These are phyloP conservation scores for Akanthomyces lecanii DNA, from an alignment of 2,329 filamentous ascomycete species.

Conservation along the genomic window DNA sequence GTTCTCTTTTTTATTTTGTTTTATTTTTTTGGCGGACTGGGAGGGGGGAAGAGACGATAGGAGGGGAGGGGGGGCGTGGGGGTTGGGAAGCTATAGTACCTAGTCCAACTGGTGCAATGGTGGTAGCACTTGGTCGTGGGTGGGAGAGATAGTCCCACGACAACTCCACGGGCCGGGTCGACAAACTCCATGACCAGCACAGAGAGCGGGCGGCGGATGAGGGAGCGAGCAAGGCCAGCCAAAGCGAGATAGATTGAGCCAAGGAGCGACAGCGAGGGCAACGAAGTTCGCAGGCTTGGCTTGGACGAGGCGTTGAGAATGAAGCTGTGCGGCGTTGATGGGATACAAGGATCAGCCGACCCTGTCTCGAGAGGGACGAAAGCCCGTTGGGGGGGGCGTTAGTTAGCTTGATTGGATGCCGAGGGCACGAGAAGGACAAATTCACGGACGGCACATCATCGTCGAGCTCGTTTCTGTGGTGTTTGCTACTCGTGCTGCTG, in stretches of 20 bases:
- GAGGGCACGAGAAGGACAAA: background rate
- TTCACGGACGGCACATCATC: background rate
- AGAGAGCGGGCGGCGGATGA: background rate
- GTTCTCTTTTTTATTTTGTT: background rate
- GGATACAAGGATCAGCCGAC: slow-evolving; percentile 13
- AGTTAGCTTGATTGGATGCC: background rate
- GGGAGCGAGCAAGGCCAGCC: background rate
- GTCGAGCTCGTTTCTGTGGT: slow-evolving; percentile 1
- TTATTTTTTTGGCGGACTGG: background rate
- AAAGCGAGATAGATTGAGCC: slow-evolving; percentile 3
- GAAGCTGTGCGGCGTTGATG: slow-evolving; percentile 8
- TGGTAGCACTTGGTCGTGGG: background rate
- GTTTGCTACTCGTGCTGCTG: background rate
- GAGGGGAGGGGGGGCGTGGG: background rate
- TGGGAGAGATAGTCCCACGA: background rate
- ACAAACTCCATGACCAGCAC: background rate
- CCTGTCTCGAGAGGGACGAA: background rate
- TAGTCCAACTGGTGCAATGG: background rate
- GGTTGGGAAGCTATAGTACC: background rate
- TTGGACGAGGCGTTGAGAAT: slow-evolving; percentile 1
- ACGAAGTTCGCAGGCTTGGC: background rate
- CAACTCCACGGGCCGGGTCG: background rate
- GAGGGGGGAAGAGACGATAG: background rate
- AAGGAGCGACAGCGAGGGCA: background rate
- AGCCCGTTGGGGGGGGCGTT: background rate